Evolutionary conservation across 2,329 filamentous ascomycete genomes (phyloP), one percentile per base, ranked within the genome.

Genomic region (Rutstroemia sydowiana): DNA sequence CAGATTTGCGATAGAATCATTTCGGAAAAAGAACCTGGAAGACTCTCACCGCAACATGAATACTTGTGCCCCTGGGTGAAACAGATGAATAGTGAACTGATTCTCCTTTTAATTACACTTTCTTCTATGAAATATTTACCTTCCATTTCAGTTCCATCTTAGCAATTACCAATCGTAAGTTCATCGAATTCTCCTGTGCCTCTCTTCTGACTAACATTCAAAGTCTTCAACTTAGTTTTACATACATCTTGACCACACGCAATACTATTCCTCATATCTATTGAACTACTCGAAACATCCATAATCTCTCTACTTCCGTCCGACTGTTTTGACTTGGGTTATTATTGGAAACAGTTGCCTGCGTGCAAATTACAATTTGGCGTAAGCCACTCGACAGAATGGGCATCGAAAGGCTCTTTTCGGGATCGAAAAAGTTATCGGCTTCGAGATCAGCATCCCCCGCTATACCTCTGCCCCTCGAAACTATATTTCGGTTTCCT

Each of bases 401-500:
- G 48, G 48, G 48, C 9, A n/a, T 51, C 21, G 48, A 46, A 13
- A 46, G 46, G 42, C 42, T 51, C 8, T 46, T 51, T 7, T 42
- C 48, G 16, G 23, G 21, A 23, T 4, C 40, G 10, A 51, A 45
- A 40, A 51, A 51, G 21, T 23, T 16, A 20, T 50, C 48, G 2
- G n/a, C 39, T 20, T 31, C 48, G 23, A 51, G 30, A 21, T 26
- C 48, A 18, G 23, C 48, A 18, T 23, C 48, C 5, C 39, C 48
- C 9, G 30, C 36, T 32, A 10, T 20, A 20, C 3, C 42, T 23
- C 5, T 32, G 37, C 42, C 20, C 39, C 32, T 51, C 14, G 48
- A 51, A 32, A 44, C 45, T 26, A 51, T 51, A 30, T 51, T 51
- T 20, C 34, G 48, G 23, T 51, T 51, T 10, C 48, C 48, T 7